Conservation (phyloP, 2,329 filamentous ascomycete species). For the Sclerotinia glacialis region DNA sequence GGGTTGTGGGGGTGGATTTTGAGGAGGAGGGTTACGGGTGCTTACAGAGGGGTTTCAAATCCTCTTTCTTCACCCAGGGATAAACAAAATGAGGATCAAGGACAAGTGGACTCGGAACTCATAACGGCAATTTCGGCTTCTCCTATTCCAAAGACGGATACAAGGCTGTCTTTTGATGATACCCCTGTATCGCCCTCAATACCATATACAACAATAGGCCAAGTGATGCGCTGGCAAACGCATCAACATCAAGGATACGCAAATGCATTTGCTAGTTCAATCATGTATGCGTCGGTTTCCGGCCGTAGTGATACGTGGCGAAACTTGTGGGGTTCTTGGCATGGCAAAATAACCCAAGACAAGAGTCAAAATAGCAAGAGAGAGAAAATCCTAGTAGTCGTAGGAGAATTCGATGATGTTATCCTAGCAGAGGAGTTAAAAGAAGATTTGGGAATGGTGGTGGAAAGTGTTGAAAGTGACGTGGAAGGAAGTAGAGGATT, state of each 20-base stretch:
- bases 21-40: slow-evolving; percentile 12
- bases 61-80: neutral
- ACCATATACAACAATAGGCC: slow-evolving; percentile 29
- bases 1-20: slow-evolving; percentile 40
- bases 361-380: slow-evolving; percentile 40
- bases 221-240: slow-evolving; percentile 56
- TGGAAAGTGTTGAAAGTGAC: slow-evolving; percentile 23
- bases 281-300: slow-evolving; percentile 53
- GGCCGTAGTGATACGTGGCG: slow-evolving; percentile 52
- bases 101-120: slow-evolving; percentile 2
- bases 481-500: neutral
- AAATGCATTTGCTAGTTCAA: slow-evolving; percentile 56
- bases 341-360: neutral
- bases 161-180: slow-evolving; percentile 26
- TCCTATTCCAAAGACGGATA: slow-evolving; percentile 12
- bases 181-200: slow-evolving; percentile 26
- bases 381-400: slow-evolving; percentile 52
- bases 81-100: slow-evolving; percentile 26
- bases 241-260: slow-evolving; percentile 56
- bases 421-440: slow-evolving; percentile 48
- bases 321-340: slow-evolving; percentile 40
- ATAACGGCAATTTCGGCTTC: neutral
- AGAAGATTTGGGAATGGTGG: slow-evolving; percentile 27
- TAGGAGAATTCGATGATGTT: slow-evolving; percentile 48
- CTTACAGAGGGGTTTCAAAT: neutral